Evolutionary conservation across 805 yeast genomes (phyloP).

Genomic region (Teunomyces kruisii): DNA sequence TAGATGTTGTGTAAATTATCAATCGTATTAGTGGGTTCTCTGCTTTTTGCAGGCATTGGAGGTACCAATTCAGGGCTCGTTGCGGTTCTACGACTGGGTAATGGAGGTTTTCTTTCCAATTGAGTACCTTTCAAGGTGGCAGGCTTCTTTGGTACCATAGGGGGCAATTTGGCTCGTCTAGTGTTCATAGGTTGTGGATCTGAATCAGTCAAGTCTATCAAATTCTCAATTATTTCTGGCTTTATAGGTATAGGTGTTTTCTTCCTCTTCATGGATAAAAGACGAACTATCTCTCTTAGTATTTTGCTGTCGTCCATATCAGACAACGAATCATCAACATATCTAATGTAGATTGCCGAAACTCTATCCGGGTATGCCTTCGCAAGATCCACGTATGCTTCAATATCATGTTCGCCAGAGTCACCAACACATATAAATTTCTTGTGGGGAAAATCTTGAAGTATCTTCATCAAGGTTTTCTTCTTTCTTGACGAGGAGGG

Average conservation of each 20-base stretch:
- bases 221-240: conserved; percentile 19
- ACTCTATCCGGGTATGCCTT: conserved; percentile 60
- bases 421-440: conserved; percentile 89
- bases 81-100: conserved; percentile 19
- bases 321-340: conserved; percentile 69
- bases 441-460: conserved; percentile 73
- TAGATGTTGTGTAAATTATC: conserved; percentile 26
- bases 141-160: conserved; percentile 53
- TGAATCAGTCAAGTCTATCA: conserved; percentile 39
- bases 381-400: conserved; percentile 80
- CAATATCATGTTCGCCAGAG: conserved; percentile 93
- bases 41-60: conserved; percentile 12
- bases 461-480: conserved; percentile 57
- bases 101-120: conserved; percentile 29
- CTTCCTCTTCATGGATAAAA: conserved; percentile 12
- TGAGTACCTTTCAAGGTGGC: conserved; percentile 32
- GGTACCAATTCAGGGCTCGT: conserved; percentile 8
- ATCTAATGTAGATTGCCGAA: conserved; percentile 75
- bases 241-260: conserved; percentile 3
- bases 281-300: conserved; percentile 28
- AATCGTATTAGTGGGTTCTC: conserved; percentile 13
- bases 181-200: not conserved
- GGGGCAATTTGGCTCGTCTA: conserved; percentile 10
- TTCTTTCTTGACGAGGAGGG: conserved; percentile 83
- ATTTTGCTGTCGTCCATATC: conserved; percentile 43